Evolutionary conservation across 371 early-diverging fungal genomes (phyloP).

Genomic region (Dichotomocladium elegans): DNA sequence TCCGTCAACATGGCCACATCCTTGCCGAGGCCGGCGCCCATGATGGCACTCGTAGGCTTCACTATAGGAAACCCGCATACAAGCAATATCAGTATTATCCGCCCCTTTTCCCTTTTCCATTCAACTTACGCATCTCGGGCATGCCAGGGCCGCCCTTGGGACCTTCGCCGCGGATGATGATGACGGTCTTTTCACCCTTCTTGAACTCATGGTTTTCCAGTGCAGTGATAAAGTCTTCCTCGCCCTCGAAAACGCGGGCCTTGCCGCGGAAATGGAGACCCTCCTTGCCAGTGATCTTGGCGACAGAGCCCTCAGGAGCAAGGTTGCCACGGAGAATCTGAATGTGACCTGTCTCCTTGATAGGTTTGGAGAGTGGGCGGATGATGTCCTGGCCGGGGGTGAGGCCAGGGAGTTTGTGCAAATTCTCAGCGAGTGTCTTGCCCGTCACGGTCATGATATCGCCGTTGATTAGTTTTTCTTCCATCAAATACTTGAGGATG

Average conservation of each 20-base stretch:
- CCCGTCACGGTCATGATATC: conserved; percentile 87
- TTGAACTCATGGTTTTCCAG: conserved; percentile 67
- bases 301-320: conserved; percentile 96
- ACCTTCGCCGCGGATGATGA: conserved; percentile 83
- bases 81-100: not conserved
- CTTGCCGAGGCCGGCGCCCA: conserved; percentile 97
- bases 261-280: conserved; percentile 83
- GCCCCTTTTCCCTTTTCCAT: no score
- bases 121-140: conserved; percentile 76
- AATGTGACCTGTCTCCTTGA: conserved; percentile 92
- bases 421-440: conserved; percentile 80
- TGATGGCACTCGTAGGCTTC: conserved; percentile 93
- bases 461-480: conserved; percentile 71
- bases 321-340: conserved; percentile 91
- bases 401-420: conserved; percentile 63
- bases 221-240: conserved; percentile 85
- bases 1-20: conserved; percentile 96
- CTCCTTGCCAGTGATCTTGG: conserved; percentile 98
- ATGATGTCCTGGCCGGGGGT: conserved; percentile 84
- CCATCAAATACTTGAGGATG: conserved; percentile 79
- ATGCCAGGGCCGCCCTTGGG: conserved; percentile 92
- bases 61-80: no score
- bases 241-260: conserved; percentile 89
- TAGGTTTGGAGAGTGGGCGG: conserved; percentile 78
- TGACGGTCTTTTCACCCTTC: conserved; percentile 79